Evolutionary conservation across 148 eudicot genomes (phyloP).

Genomic region (Bassia scoparia): DNA sequence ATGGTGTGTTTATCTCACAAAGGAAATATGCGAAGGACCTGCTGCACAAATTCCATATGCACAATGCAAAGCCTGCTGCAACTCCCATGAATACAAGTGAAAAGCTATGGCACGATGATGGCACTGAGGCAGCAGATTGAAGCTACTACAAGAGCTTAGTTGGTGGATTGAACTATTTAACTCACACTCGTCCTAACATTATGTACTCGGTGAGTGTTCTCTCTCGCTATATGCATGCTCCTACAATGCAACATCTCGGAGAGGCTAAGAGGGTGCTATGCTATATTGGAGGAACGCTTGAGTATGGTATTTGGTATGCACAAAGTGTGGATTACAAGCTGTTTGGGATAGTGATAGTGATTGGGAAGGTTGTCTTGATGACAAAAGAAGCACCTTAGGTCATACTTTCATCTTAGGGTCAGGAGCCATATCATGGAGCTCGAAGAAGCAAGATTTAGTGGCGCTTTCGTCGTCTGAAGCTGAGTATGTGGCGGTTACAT

Average conservation of each 20-base stretch:
- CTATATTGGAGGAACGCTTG: too few species aligned
- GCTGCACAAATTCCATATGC: not conserved
- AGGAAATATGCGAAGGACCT: not conserved
- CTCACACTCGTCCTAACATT: too few species aligned
- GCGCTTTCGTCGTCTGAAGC: too few species aligned
- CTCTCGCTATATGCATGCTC: too few species aligned
- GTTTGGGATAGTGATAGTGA: conserved; percentile 10
- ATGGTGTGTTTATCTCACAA: too few species aligned
- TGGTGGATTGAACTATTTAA: conserved; percentile 14
- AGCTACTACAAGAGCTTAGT: not conserved
- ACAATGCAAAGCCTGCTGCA: not conserved
- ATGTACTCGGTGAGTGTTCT: too few species aligned
- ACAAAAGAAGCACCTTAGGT: conserved; percentile 6
- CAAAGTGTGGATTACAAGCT: not conserved
- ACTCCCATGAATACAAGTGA: conserved; percentile 21
- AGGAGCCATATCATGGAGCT: too few species aligned
- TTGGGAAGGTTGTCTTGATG: conserved; percentile 19
- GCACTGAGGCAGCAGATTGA: not conserved
- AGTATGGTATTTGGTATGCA: conserved; percentile 13
- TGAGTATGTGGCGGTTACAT: not conserved
- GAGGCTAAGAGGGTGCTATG: too few species aligned
- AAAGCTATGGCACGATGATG: conserved; percentile 13
- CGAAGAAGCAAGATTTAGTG: conserved; percentile 14
- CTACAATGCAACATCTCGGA: too few species aligned
- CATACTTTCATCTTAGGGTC: conserved; percentile 8